Base-by-base conservation (phyloP, 805 yeast species). In the Candida vartiovaarae region DNA sequence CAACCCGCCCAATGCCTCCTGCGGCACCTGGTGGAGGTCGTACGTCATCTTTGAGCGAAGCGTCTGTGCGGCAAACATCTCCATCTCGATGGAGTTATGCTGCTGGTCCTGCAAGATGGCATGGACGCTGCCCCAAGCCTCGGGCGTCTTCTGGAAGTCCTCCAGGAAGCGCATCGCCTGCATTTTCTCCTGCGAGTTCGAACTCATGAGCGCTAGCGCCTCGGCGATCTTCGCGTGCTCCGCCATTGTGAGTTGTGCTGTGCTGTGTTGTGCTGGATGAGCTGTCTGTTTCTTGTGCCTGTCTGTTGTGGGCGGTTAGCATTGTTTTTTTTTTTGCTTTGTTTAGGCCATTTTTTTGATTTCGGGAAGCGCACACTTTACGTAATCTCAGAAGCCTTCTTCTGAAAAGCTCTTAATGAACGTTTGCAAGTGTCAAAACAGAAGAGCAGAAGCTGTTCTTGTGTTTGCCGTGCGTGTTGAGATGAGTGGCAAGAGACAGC, bases 1-100 rank as follows among this genome's bases (percentile, higher is more conserved):
- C 46, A 93, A 71, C n/a, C 72, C 75, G 15, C 64, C 53, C 41
- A 80, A 63, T n/a, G 78, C 69, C 4, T 71, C 74, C 25, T 64
- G 68, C 0, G 88, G 85, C 5, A 93, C 65, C 63, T 93, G 98
- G 42, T 74, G 68, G 51, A 91, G 68, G 63, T 93, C 98, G 61
- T 86, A 90, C 9, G 85, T 84, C 41, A 88, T 75, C 55, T 76
- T 90, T 36, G 90, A 81, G 49, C 96, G 71, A 48, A 93, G 66
- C 1, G 99, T 93, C 61, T 95, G 99, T 0, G 97, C 84, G 11
- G 91, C 83, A 67, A 95, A 93, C 55, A 93, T 70, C 55, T 80
- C 80, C 40, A 84, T 65, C 57, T 83, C 86, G 36, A 78, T 50
- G 4, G 76, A 39, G 51, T 4, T 57, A 58, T 20, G 32, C 43